Conservation (phyloP, 805 yeast species). For the Huiozyma naganishii region DNA sequence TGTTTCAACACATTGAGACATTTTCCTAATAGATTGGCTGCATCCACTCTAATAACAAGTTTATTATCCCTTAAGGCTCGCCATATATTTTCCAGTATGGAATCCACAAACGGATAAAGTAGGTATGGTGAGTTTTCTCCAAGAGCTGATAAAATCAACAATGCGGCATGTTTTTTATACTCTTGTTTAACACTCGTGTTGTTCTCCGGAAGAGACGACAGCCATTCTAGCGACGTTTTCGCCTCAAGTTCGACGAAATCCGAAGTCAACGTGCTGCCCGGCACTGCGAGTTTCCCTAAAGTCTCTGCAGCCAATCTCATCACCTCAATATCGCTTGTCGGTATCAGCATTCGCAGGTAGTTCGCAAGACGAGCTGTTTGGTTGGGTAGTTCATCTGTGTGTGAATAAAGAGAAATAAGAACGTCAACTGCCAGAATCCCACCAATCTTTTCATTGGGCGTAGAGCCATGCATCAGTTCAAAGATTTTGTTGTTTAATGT, state of each 20-base stretch:
- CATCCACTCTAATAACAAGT: constrained; percentile 62
- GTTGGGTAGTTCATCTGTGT: constrained; percentile 73
- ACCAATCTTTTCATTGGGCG: constrained; percentile 65
- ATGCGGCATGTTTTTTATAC: constrained; percentile 81
- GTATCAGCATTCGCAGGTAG: constrained; percentile 67
- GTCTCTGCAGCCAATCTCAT: constrained; percentile 83
- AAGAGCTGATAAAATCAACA: constrained; percentile 67
- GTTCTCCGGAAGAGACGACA: constrained; percentile 42
- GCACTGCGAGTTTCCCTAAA: constrained; percentile 77
- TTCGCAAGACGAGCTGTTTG: constrained; percentile 88
- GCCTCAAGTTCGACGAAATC: constrained; percentile 92
- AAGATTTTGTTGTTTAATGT: constrained; percentile 81
- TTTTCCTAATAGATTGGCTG: constrained; percentile 69
- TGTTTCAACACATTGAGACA: constrained; percentile 72
- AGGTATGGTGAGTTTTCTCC: constrained; percentile 83
- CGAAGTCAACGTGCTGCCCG: constrained; percentile 82
- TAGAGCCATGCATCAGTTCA: constrained; percentile 70
- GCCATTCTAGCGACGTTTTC: constrained; percentile 81
- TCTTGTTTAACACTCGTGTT: constrained; percentile 61
- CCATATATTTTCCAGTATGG: constrained; percentile 78
- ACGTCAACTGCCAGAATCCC: constrained; percentile 88
- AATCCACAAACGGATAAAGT: constrained; percentile 64
- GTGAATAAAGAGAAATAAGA: constrained; percentile 73
- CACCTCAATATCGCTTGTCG: constrained; percentile 72
- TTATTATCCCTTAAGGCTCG: constrained; percentile 74